These are phyloP conservation scores for Colletotrichum echinochloae DNA, from an alignment of 2,329 filamentous ascomycete species.

Conservation along the genomic window DNA sequence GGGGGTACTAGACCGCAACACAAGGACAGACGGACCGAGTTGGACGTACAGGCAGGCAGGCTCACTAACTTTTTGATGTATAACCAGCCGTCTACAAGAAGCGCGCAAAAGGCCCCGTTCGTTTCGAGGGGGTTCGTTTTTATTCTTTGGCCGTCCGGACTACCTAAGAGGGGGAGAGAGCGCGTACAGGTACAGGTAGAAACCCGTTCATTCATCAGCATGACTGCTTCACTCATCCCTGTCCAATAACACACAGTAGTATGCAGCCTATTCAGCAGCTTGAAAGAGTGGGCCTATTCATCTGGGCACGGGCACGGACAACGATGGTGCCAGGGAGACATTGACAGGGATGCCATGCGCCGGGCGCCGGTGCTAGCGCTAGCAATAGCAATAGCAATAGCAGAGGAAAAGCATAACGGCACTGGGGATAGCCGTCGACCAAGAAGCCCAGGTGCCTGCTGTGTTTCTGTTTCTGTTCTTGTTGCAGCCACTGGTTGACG, in stretches of 20 bases:
- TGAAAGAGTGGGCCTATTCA: slow-evolving; percentile 7
- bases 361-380: neutral
- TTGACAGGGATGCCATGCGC: slow-evolving; percentile 17
- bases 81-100: neutral
- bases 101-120: neutral
- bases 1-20: slow-evolving; percentile 5
- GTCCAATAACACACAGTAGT: slow-evolving; percentile 9
- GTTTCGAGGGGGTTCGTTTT: neutral
- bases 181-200: too few relatives aligned
- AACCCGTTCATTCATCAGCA: slow-evolving; percentile 20
- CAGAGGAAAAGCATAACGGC: slow-evolving; percentile 1
- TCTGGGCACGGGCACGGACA: slow-evolving; percentile 31
- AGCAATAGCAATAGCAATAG: neutral
- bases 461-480: neutral
- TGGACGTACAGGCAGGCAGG: neutral
- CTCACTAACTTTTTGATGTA: neutral
- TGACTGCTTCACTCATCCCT: slow-evolving; percentile 18
- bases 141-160: neutral
- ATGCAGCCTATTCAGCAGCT: slow-evolving; percentile 27
- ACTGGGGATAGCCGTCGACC: neutral
- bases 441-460: neutral
- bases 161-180: neutral
- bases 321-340: slow-evolving; percentile 16
- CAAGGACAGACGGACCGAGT: neutral
- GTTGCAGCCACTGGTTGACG: slow-evolving; percentile 12